These are phyloP conservation scores for Chrysoporthe puriensis DNA, from an alignment of 2,329 filamentous ascomycete species.

Conservation along the genomic window DNA sequence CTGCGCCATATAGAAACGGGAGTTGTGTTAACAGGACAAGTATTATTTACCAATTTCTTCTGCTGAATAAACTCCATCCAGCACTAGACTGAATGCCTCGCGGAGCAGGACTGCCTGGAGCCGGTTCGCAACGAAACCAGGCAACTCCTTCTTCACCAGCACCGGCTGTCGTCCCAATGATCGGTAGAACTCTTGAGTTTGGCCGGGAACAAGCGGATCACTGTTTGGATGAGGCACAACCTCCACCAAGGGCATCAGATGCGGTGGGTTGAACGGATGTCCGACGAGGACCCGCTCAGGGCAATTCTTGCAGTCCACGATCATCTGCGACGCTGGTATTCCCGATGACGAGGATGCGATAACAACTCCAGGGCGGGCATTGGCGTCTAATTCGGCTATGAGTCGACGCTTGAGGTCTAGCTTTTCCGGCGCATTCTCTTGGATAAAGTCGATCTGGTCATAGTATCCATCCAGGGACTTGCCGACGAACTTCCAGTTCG, in stretches of 20 bases:
- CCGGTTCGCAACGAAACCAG: slow-evolving; percentile 50
- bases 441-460: slow-evolving; percentile 39
- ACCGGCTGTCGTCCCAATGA: slow-evolving; percentile 45
- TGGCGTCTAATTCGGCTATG: slow-evolving; percentile 40
- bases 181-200: slow-evolving; percentile 44
- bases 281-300: slow-evolving; percentile 45
- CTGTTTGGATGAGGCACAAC: slow-evolving; percentile 45
- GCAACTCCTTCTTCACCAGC: slow-evolving; percentile 44
- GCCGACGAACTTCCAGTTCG: slow-evolving; percentile 24
- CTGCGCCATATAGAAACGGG: neutral
- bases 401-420: slow-evolving; percentile 44
- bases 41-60: slow-evolving; percentile 34
- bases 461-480: slow-evolving; percentile 24
- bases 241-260: slow-evolving; percentile 54
- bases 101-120: slow-evolving; percentile 45
- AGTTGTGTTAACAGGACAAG: too few relatives aligned
- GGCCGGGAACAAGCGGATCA: slow-evolving; percentile 30
- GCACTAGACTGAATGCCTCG: slow-evolving; percentile 42
- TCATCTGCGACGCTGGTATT: slow-evolving; percentile 37
- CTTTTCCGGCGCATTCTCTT: slow-evolving; percentile 46
- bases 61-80: slow-evolving; percentile 37
- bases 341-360: slow-evolving; percentile 46
- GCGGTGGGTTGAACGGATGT: slow-evolving; percentile 54
- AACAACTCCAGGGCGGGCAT: slow-evolving; percentile 38
- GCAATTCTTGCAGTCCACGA: slow-evolving; percentile 33